Base-by-base conservation (phyloP, 768 basidiomycete genomes). In the Boletus reticulatus region DNA sequence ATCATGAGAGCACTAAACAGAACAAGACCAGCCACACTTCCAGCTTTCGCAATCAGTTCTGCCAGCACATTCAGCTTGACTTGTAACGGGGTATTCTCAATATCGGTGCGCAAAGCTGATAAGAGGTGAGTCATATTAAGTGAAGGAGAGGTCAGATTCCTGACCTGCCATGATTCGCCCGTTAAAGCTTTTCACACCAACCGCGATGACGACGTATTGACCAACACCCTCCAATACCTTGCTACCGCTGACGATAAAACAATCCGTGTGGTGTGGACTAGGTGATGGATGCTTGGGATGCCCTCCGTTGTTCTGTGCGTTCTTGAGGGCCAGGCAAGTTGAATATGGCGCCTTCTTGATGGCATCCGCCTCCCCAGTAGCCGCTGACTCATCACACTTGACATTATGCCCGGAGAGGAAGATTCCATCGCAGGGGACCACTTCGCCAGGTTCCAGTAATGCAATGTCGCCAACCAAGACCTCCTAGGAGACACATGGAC, bases 161-260 rank as follows among this genome's bases (percentile, higher is more conserved):
- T 36, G 65, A 96, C 94, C 89, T 87, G 96, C 96, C 92, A 98
- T 94, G 65, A 98, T 94, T 43, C 94, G 84, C 39, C 97, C 97
- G 68, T 98, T 94, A 74, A 98, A 98, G 62, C 89, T 92, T 74
- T 88, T 91, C 13, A 83, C 84, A 12, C 97, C 97, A 47, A 98
- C 93, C 3, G 93, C 87, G 48, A 97, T 89, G 48, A 98, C 85
- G 47, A 99, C 87, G 65, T 98, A 99, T 55, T 78, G 80, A 27
- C 97, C 97, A 43, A 96, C 88, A 42, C 97, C 97, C 73, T 98
- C 97, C 20, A 94, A 75, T 39, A 99, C 92, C 72, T 96, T 98
- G 68, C 84, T 85, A 16, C 97, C 97, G 20, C 88, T 90, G 63
- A 98, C 77, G 53, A 98, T 67, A 74, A 97, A 98, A 72, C 94